Percentiles rank a stretch among this genome's conserved stretches.
These are phyloP conservation scores for Eimeria maxima DNA, from an alignment of 169 alveolate genomes.

Conservation along the genomic window DNA sequence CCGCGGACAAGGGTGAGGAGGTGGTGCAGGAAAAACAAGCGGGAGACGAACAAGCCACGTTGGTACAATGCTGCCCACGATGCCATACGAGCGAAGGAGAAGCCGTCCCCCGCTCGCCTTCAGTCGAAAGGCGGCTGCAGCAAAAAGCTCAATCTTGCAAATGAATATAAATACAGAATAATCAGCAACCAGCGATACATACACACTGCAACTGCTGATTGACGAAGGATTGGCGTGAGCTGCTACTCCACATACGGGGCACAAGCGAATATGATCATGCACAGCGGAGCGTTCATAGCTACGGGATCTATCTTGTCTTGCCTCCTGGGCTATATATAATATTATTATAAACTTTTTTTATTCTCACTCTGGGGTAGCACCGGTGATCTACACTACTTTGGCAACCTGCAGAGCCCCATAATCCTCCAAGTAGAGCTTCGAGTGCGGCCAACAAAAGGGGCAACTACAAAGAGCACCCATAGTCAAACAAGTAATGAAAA, in stretches of 20 bases:
- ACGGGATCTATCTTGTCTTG: background rate
- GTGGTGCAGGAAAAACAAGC: background rate
- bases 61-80: conserved; percentile 8
- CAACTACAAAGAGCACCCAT: background rate
- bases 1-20: background rate
- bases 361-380: background rate
- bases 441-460: background rate
- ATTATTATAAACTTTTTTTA: background rate
- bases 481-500: background rate
- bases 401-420: background rate
- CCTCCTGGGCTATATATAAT: background rate
- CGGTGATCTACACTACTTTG: background rate
- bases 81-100: conserved; percentile 20
- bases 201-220: background rate
- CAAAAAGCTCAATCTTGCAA: background rate
- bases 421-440: background rate
- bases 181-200: background rate
- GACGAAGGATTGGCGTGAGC: background rate
- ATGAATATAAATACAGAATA: background rate
- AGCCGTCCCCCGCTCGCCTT: background rate
- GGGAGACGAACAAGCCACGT: conserved; percentile 29
- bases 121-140: background rate
- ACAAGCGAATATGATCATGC: background rate
- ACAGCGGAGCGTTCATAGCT: background rate
- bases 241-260: background rate